A percentile compares a stretch with the other conserved stretches of the same genome.
phyloP scores from a whole-genome alignment of 768 basidiomycete species.

The Serendipita indica region DNA sequence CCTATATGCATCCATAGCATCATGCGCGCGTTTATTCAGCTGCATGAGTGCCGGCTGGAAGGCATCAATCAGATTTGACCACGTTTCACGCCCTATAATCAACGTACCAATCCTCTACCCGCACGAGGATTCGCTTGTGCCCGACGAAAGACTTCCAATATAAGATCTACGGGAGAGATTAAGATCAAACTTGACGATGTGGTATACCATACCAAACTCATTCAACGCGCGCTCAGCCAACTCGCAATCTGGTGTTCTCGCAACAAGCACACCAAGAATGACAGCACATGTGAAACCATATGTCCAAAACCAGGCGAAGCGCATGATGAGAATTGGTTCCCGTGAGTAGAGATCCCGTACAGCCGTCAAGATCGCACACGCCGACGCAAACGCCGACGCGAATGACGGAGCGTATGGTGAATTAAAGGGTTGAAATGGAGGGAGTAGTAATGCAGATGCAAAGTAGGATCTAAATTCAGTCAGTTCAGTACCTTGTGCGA shows the following conservation, averaged over 20 bases:
- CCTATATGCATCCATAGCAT: not conserved
- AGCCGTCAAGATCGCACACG: not conserved
- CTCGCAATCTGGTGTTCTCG: not conserved
- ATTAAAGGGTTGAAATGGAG: not conserved
- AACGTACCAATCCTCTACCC: not conserved
- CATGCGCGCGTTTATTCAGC: not conserved
- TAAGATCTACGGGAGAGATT: no score
- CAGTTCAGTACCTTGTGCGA: no score
- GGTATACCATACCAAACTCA: constrained; percentile 10
- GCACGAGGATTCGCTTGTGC: not conserved
- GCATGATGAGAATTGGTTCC: not conserved
- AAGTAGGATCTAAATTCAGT: not conserved
- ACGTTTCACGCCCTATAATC: no score
- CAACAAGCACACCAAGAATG: not conserved
- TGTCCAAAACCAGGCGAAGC: not conserved
- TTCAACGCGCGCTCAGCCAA: not conserved
- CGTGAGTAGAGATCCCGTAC: not conserved
- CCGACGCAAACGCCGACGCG: not conserved
- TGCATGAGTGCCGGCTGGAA: not conserved
- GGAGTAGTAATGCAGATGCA: not conserved
- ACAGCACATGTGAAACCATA: not conserved
- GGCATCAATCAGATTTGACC: no score
- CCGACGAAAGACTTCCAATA: not conserved
- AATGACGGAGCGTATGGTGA: not conserved
- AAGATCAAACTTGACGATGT: no score